phyloP scores from a whole-genome alignment of 345 rosid genomes.

The Salix viminalis region DNA sequence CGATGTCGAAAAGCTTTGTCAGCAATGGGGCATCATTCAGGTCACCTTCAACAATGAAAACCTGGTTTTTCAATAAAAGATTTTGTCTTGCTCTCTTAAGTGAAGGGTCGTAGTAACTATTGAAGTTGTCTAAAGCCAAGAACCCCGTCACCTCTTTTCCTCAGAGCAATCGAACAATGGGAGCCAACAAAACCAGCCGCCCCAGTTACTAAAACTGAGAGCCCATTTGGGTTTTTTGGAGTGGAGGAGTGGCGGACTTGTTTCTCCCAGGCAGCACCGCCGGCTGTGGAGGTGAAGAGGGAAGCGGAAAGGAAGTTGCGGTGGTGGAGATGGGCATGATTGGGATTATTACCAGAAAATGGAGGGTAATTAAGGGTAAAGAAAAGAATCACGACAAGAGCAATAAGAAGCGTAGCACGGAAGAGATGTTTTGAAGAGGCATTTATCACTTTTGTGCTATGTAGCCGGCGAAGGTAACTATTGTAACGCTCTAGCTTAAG shows the following conservation, averaged over 20 bases:
- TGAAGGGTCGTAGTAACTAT: conserved; percentile 19
- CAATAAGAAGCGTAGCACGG: conserved; percentile 74
- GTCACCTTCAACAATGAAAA: conserved; percentile 24
- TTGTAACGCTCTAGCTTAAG: conserved; percentile 84
- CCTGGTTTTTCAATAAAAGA: conserved; percentile 8
- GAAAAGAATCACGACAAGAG: conserved; percentile 67
- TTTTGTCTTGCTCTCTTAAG: conserved; percentile 17
- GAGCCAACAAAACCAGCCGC: conserved; percentile 24
- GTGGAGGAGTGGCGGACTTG: conserved; percentile 27
- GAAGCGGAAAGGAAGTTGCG: conserved; percentile 27
- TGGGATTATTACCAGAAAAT: conserved; percentile 43
- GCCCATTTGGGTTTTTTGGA: conserved; percentile 13
- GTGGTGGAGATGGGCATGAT: conserved; percentile 26
- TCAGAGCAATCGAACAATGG: conserved; percentile 23
- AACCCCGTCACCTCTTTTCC: conserved; percentile 28
- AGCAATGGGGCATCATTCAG: conserved; percentile 17
- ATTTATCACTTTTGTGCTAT: conserved; percentile 64
- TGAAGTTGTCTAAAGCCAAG: conserved; percentile 26
- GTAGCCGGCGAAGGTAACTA: conserved; percentile 69
- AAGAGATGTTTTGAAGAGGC: conserved; percentile 83
- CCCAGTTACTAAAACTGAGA: conserved; percentile 20
- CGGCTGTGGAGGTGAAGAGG: conserved; percentile 8
- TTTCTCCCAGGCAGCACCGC: conserved; percentile 24
- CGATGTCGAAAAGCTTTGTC: conserved; percentile 17
- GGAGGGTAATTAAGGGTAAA: conserved; percentile 81